Base-by-base conservation (phyloP, 73 alveolate genomes). In the Blepharisma stoltei region DNA sequence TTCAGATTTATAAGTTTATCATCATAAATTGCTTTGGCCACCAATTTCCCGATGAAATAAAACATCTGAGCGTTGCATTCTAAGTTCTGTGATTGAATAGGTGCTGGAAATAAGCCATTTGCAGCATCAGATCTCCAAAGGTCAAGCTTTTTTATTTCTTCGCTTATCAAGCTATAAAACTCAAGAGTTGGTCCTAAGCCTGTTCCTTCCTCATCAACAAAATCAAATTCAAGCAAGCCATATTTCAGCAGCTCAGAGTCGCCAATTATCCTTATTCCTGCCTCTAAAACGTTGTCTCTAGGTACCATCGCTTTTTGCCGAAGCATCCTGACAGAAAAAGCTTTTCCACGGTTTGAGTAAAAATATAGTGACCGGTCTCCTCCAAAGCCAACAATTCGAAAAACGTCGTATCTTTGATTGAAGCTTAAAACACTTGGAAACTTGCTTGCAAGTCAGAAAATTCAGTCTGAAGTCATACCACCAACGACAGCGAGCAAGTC, bases 1-100 rank as follows among this genome's bases (percentile, higher is more conserved):
- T 97, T 98, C 65, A 89, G 84, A 54, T 94, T 98, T 71, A 95
- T 86, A 54, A 93, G 70, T 67, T 98, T 89, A 48, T 94, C 97
- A 92, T 95, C 99, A 76, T 84, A 86, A 73, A 95, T 83, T 49
- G 90, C 85, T 80, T 95, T 95, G 43, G 97, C 99, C n/a, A 95
- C 81, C 46, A 94, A 77, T 76, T 81, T 84, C 3, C 99, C 99
- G 52, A 87, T 60, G 67, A 93, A 69, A 60, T 18, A 25, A 32
- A 32, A 32, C 41, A 32, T 32, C 41, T 32, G 41, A 3, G 41
- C 41, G 41, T 3, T 32, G 45, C 0, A 5, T 9, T 20, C 73
- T 14, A 9, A 20, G 5, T 25, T 60, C 23, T 60, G 49, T 2
- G 46, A 9, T 20, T 9, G n/a, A 8, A 69, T 37, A n/a, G 95